These are phyloP conservation scores for Allantophomopsis cytisporea DNA, from an alignment of 2,329 filamentous ascomycete genomes.

Conservation along the genomic window DNA sequence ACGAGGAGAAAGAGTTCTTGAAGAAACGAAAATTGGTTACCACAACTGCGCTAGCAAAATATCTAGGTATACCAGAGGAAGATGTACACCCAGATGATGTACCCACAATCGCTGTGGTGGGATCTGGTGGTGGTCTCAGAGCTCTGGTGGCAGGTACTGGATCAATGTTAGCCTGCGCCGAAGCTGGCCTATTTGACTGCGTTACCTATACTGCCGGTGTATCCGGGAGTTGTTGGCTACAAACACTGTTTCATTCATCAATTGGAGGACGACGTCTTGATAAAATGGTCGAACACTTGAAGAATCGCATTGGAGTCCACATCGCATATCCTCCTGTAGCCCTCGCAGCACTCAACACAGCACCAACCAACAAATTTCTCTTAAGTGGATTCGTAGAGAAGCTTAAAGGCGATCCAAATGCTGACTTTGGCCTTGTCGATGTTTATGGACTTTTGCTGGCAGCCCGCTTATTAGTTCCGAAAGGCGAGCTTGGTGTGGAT, in stretches of 20 bases:
- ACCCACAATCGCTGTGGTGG: constrained; percentile 85
- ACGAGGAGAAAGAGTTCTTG: constrained; percentile 69
- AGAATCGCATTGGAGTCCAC: constrained; percentile 71
- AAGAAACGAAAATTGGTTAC: constrained; percentile 54
- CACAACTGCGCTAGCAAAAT: constrained; percentile 63
- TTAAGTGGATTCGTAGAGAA: constrained; percentile 86
- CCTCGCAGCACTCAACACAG: constrained; percentile 66
- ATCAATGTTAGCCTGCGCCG: constrained; percentile 70
- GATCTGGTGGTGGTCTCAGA: constrained; percentile 80
- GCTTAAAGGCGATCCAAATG: constrained; percentile 65
- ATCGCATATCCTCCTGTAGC: constrained; percentile 86
- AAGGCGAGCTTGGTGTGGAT: constrained; percentile 66
- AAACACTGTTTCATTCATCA: constrained; percentile 74
- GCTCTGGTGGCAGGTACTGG: constrained; percentile 85
- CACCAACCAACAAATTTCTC: constrained; percentile 87
- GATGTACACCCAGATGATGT: constrained; percentile 90
- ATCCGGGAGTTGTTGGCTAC: constrained; percentile 92
- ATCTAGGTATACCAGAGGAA: constrained; percentile 63
- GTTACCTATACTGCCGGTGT: constrained; percentile 91
- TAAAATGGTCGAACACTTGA: constrained; percentile 70
- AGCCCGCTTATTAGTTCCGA: constrained; percentile 73
- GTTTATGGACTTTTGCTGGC: constrained; percentile 81
- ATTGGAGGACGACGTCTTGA: constrained; percentile 55
- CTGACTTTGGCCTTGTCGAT: constrained; percentile 84
- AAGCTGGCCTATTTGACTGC: constrained; percentile 86